phyloP scores from a whole-genome alignment of 371 early-diverging fungal genomes.

The Mortierella sp. region DNA sequence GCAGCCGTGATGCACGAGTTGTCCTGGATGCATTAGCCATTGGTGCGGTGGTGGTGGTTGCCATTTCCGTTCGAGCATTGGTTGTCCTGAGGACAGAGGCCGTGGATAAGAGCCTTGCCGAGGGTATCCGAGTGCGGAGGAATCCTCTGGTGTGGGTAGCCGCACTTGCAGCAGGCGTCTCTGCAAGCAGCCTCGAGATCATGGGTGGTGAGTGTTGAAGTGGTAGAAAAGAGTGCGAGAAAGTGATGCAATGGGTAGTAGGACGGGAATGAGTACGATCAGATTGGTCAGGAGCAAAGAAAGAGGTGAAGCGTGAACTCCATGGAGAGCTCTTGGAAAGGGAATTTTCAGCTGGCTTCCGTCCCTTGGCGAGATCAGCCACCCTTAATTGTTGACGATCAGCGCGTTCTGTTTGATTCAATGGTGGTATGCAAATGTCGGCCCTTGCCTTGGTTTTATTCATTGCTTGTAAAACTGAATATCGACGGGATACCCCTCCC shows the following conservation, averaged over 20 bases:
- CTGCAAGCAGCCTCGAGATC: conserved; percentile 55
- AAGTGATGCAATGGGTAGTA: too few species aligned
- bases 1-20: conserved; percentile 7
- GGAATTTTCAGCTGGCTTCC: too few species aligned
- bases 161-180: conserved; percentile 31
- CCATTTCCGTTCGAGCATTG: conserved; percentile 4
- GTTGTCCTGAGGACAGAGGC: conserved; percentile 23
- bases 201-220: conserved; percentile 14
- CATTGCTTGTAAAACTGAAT: too few species aligned
- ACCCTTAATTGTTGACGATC: too few species aligned
- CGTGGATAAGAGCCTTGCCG: conserved; percentile 28
- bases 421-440: too few species aligned
- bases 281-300: too few species aligned
- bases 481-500: neutral
- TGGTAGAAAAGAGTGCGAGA: neutral
- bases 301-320: too few species aligned
- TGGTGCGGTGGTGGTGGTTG: conserved; percentile 14
- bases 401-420: too few species aligned
- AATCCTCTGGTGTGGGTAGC: conserved; percentile 20
- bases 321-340: too few species aligned
- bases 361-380: too few species aligned
- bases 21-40: conserved; percentile 6
- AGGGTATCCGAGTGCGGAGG: conserved; percentile 9
- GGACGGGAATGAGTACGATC: too few species aligned
- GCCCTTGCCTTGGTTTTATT: too few species aligned